Base-by-base conservation (phyloP, 768 basidiomycete species). In the Boletus reticuloceps region DNA sequence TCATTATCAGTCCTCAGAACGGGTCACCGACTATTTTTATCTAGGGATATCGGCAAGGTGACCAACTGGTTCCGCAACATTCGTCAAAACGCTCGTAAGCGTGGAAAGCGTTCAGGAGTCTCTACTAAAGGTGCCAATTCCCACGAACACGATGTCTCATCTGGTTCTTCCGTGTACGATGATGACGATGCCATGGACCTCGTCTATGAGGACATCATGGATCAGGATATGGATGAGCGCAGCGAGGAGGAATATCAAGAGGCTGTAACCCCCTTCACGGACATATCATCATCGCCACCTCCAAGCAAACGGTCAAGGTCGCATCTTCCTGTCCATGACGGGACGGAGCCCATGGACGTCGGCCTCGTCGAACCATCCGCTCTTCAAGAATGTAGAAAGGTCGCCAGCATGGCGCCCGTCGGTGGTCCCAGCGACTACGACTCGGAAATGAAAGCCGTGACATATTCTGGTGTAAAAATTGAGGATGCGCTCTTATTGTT, bases 31-130 rank as follows among this genome's bases (percentile, higher is more conserved):
- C 64, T 51, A 53, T 57, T 27, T 19, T 40, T 53, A 50, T 51
- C 14, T 54, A 85, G 83, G 89, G 89, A 92, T 71, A 70, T 91
- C 53, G 86, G 84, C 59, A 90, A 89, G 72, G 89, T 92, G 50
- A 90, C 89, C 17, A 92, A 92, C 68, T 92, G 89, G 89, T 91
- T 91, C 77, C 79, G 89, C 36, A 92, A 92, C 66, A 77, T 91
- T 54, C 82, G 89, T 37, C 89, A 92, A 72, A 88, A 87, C 17
- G 80, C 89, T n/a, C 75, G 89, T 41, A 90, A 85, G 70, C 83
- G 89, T 22, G 79, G 81, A 53, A 83, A 78, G 72, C 81, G 74
- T 58, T 67, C 72, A 75, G 78, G 61, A 72, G 46, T 34, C 25
- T 53, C 63, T 32, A 16, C 79, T 75, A 56, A 76, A 77, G 48